Evolutionary conservation across 192 early-diverging fungal genomes (phyloP).

Genomic region (Entomortierella lignicola): DNA sequence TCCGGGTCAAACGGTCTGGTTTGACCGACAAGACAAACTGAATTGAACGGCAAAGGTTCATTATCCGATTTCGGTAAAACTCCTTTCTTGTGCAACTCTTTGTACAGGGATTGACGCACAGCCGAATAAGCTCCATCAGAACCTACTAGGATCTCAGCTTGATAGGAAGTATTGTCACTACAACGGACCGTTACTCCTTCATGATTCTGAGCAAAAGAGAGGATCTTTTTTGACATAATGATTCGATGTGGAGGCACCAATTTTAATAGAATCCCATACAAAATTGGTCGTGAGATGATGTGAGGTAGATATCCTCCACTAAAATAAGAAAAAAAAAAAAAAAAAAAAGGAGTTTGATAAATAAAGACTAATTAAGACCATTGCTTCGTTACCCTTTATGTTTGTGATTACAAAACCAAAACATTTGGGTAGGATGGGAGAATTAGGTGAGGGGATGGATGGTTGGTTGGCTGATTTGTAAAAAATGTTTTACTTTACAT

Average conservation of each 20-base stretch:
- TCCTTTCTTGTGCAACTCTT: constrained; percentile 11
- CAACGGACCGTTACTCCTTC: constrained; percentile 17
- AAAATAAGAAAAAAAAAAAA: background rate
- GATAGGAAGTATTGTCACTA: constrained; percentile 14
- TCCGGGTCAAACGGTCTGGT: constrained; percentile 19
- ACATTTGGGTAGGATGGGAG: no score
- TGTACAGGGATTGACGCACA: constrained; percentile 34
- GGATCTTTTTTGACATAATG: constrained; percentile 18
- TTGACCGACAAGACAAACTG: constrained; percentile 32
- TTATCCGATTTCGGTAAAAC: constrained; percentile 16
- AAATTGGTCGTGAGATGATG: constrained; percentile 30
- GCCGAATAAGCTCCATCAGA: constrained; percentile 39
- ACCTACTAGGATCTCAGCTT: constrained; percentile 30
- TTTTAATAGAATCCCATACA: constrained; percentile 8
- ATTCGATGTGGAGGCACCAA: constrained; percentile 22
- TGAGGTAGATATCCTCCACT: constrained; percentile 27
- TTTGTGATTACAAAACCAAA: no score
- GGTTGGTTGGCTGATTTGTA: no score
- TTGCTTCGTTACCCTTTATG: no score
- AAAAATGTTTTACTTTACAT: no score
- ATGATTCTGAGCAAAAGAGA: constrained; percentile 9
- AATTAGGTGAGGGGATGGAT: no score
- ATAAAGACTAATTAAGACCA: no score
- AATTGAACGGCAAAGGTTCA: constrained; percentile 17
- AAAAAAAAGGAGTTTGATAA: no score